Evolutionary conservation across 2,329 filamentous ascomycete genomes (phyloP).

Genomic region (Penicillium nordicum): DNA sequence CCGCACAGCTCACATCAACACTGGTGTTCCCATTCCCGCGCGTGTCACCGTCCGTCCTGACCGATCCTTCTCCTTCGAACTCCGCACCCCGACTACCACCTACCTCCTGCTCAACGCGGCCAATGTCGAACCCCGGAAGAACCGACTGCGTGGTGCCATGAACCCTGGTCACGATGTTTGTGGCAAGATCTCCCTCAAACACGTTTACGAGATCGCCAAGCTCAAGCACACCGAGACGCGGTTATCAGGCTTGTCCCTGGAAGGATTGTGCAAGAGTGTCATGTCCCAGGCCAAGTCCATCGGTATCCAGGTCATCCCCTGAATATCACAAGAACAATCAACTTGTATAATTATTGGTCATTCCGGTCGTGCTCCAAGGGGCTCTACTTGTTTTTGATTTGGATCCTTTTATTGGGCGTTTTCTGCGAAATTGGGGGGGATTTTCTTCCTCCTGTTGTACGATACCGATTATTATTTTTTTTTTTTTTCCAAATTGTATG

Average conservation of each 20-base stretch:
- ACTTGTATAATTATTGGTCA: slow-evolving; percentile 9
- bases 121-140: slow-evolving; percentile 67
- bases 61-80: slow-evolving; percentile 86
- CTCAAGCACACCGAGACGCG: slow-evolving; percentile 82
- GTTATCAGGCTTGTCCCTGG: slow-evolving; percentile 66
- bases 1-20: slow-evolving; percentile 75
- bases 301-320: slow-evolving; percentile 68
- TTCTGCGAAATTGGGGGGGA: slow-evolving; percentile 10
- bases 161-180: slow-evolving; percentile 73
- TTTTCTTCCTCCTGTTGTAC: slow-evolving; percentile 16
- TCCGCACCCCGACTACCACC: slow-evolving; percentile 91
- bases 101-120: slow-evolving; percentile 84
- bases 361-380: neutral
- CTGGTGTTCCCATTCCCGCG: slow-evolving; percentile 83
- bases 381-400: slow-evolving; percentile 4
- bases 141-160: slow-evolving; percentile 69
- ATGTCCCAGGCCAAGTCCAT: slow-evolving; percentile 74
- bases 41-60: slow-evolving; percentile 90
- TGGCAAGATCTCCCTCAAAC: slow-evolving; percentile 87
- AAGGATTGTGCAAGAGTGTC: slow-evolving; percentile 69
- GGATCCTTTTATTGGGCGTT: slow-evolving; percentile 23
- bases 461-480: slow-evolving; percentile 18
- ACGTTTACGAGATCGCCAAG: slow-evolving; percentile 95
- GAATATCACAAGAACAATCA: slow-evolving; percentile 7
- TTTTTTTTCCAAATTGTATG: slow-evolving; percentile 20